Base-by-base conservation (phyloP, 805 yeast species). In the Kregervanrija delftensis region DNA sequence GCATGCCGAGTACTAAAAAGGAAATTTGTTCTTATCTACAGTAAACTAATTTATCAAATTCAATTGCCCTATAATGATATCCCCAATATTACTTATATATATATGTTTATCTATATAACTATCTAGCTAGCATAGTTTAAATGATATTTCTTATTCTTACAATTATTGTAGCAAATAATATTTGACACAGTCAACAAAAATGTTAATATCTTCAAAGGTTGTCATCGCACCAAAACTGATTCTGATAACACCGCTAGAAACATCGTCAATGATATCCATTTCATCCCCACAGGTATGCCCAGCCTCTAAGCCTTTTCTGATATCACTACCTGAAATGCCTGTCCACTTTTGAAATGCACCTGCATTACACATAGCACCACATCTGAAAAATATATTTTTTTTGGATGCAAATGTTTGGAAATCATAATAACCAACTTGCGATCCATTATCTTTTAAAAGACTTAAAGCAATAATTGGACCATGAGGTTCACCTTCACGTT, bases 241-340 rank as follows among this genome's bases (percentile, higher is more conserved):
- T 30, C 76, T 53, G 2, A 70, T 52, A 1, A 63, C 71, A 1
- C 76, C 76, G 1, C 73, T 70, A 6, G 69, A 66, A 28, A 47
- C 50, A 2, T 64, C 67, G 37, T 67, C 49, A 11, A 71, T 60
- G 9, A 64, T 41, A 48, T 72, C 75, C 53, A 61, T 60, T 8
- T 53, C 50, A 46, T 72, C 75, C 14, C 73, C 74, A 56, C 76
- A 72, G 30, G 54, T 61, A 44, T 68, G 73, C 2, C 75, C 75
- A 22, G 6, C 28, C 2, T 22, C 28, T 8, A 22, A 22, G 28
- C 8, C 28, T 22, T 22, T 11, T 49, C 12, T 22, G 8, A 22
- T 22, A 22, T 22, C 28, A 22, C 28, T 22, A 22, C 28, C 8
- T 6, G 28, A 22, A 22, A 22, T 6, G 8, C 28, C 28, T 22